phyloP scores from a whole-genome alignment of 805 yeast species.

The Candida rishiriensis region DNA sequence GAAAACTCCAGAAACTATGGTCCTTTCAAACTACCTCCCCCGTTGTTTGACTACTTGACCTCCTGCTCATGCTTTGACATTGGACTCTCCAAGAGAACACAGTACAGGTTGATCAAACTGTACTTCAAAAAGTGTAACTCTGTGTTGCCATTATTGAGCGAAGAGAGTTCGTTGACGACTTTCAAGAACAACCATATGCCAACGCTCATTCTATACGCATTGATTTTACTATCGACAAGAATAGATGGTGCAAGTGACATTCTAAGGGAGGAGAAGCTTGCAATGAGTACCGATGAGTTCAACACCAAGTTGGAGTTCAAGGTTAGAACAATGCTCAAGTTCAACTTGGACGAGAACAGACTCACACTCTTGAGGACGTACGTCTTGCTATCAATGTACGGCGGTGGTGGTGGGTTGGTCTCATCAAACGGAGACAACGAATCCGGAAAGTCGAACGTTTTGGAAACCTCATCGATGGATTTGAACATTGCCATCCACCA shows the following conservation, averaged over 20 bases:
- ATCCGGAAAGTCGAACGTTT: slow-evolving; percentile 2
- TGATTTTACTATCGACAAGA: slow-evolving; percentile 38
- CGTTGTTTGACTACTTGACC: slow-evolving; percentile 9
- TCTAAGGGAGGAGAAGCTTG: slow-evolving; percentile 20
- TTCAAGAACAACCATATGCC: slow-evolving; percentile 33
- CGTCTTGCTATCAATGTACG: slow-evolving; percentile 34
- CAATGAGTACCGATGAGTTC: slow-evolving; percentile 14
- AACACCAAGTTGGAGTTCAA: slow-evolving; percentile 28
- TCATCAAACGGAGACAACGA: slow-evolving; percentile 5
- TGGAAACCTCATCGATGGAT: slow-evolving; percentile 34
- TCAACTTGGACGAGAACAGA: slow-evolving; percentile 36
- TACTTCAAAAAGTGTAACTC: slow-evolving; percentile 38
- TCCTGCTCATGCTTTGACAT: slow-evolving; percentile 13
- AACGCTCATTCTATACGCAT: slow-evolving; percentile 38
- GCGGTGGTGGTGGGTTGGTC: slow-evolving; percentile 28
- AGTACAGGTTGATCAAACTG: slow-evolving; percentile 27
- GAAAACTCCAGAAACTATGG: slow-evolving; percentile 14
- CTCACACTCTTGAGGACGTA: slow-evolving; percentile 33
- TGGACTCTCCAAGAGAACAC: slow-evolving; percentile 9
- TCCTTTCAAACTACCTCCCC: slow-evolving; percentile 12
- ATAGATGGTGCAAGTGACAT: slow-evolving; percentile 32
- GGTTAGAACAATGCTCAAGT: slow-evolving; percentile 32
- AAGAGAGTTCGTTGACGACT: slow-evolving; percentile 33
- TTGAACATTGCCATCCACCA: slow-evolving; percentile 34
- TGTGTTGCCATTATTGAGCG: slow-evolving; percentile 38